Base-by-base conservation (phyloP, 257 asterid genomes). In the Nicotiana paniculata region DNA sequence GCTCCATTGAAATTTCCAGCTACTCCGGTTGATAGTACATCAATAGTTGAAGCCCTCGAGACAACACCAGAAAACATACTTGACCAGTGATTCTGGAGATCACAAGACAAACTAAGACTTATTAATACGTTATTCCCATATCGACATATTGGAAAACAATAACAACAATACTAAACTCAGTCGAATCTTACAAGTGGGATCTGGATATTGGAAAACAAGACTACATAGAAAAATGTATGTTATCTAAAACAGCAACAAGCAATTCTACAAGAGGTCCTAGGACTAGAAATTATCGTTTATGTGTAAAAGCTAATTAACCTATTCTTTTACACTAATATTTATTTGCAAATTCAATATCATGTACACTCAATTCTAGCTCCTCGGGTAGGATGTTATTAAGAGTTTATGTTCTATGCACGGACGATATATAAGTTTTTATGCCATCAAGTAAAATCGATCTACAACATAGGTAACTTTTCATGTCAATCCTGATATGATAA, bases 21-120 rank as follows among this genome's bases (percentile, higher is more conserved):
- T 0, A 57, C 57, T 5, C 92, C 93, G 4, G 82, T 43, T 43
- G 91, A 83, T 46, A 92, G 9, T 10, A 89, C 88, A n/a, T 89
- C 88, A 61, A 87, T 5, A 66, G 77, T 64, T 24, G 8, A 58
- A 17, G 89, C 95, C 26, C 87, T 81, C 15, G 95, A 85, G 53
- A 92, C 89, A 24, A 91, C 80, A 30, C 88, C 83, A 0, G 87
- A 68, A 72, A 91, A 92, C 80, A 90, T 81, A 61, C 78, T 83
- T 1, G 83, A 26, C 93, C 95, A 92, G 63, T 85, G 83, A 33
- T 89, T 84, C 97, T 91, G 81, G n/a, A 33, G 4, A 81, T 28
- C 26, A 9, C 65, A 54, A 66, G 15, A 15, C 10, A 77, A 58
- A 28, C 2, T 3, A 21, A 5, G 5, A 77, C 6, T 28, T 77